Evolutionary conservation across 1,139 yeast genomes (phyloP).

Genomic region (Candida freyschussii): DNA sequence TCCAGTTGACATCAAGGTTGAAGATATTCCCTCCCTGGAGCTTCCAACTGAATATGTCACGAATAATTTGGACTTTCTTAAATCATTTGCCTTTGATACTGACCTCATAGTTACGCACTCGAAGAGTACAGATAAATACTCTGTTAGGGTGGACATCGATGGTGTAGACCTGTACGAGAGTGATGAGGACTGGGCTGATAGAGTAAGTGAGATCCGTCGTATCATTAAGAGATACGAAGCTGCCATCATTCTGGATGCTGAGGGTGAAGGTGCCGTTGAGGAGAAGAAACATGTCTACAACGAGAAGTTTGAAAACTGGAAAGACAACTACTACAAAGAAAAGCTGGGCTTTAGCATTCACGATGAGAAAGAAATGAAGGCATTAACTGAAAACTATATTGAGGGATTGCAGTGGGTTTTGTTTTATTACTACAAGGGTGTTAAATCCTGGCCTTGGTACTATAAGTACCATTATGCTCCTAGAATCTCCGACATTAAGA

Average conservation of each 20-base stretch:
- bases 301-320: slow-evolving; percentile 75
- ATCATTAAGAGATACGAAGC: slow-evolving; percentile 63
- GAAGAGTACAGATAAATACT: slow-evolving; percentile 46
- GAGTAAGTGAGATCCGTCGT: slow-evolving; percentile 35
- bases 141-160: slow-evolving; percentile 63
- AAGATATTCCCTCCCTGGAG: slow-evolving; percentile 43
- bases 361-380: slow-evolving; percentile 50
- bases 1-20: slow-evolving; percentile 33
- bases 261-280: slow-evolving; percentile 55
- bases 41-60: slow-evolving; percentile 45
- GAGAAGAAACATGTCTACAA: slow-evolving; percentile 64
- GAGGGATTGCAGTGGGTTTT: slow-evolving; percentile 97
- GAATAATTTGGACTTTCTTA: slow-evolving; percentile 53
- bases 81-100: slow-evolving; percentile 56
- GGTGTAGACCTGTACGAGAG: slow-evolving; percentile 65
- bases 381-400: slow-evolving; percentile 74
- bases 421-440: slow-evolving; percentile 82
- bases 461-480: slow-evolving; percentile 88
- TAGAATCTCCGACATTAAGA: slow-evolving; percentile 76
- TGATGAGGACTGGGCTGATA: slow-evolving; percentile 53
- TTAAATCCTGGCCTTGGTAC: slow-evolving; percentile 95
- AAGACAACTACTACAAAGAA: slow-evolving; percentile 70
- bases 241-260: slow-evolving; percentile 61
- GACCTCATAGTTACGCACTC: slow-evolving; percentile 67
- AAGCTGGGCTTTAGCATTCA: slow-evolving; percentile 67